Base-by-base conservation (phyloP, 495 filamentous ascomycete genomes). In the Penicillium simplicissimum region DNA sequence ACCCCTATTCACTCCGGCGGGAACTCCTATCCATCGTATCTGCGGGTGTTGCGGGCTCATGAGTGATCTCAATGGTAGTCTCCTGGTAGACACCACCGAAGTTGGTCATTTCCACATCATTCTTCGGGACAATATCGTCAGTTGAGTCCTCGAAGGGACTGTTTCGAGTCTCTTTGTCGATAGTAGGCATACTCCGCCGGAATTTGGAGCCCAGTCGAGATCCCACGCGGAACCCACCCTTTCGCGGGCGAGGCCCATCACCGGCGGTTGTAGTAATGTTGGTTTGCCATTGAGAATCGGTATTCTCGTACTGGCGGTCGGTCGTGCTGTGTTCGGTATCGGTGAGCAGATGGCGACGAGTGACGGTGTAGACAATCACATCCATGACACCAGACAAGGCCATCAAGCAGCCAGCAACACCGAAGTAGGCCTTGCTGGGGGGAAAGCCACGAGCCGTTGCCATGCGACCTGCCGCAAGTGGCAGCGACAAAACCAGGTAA, bases 311-410 rank as follows among this genome's bases (percentile, higher is more conserved):
- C 38, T 62, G 62, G 38, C 59, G 64, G 53, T 76, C 72, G 51
- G 70, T 70, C 3, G 67, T 65, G 38, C 70, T 75, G 49, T 69
- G 63, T 14, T 78, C 76, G 59, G 72, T 76, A 35, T 76, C 74
- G 47, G 74, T 59, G 34, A 78, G 64, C 53, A 78, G 58, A 58
- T 76, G 76, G 11, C 71, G 73, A 23, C 76, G 70, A 17, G 76
- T 78, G 8, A 86, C 70, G 1, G 87, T 83, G 73, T 91, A 93
- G 0, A 92, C 76, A 3, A 87, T 64, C 14, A 88, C 88, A 71
- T 92, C 90, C 36, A 91, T 74, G 76, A 85, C 84, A 38, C 89
- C 90, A 62, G 88, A 90, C 40, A 83, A 80, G 1, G 87, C 84
- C 71, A 91, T 89, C 60, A 92, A 77, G 0, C 83, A 82, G 10